Base-by-base conservation (phyloP, 192 early-diverging fungal species). In the Cetraspora pellucida region DNA sequence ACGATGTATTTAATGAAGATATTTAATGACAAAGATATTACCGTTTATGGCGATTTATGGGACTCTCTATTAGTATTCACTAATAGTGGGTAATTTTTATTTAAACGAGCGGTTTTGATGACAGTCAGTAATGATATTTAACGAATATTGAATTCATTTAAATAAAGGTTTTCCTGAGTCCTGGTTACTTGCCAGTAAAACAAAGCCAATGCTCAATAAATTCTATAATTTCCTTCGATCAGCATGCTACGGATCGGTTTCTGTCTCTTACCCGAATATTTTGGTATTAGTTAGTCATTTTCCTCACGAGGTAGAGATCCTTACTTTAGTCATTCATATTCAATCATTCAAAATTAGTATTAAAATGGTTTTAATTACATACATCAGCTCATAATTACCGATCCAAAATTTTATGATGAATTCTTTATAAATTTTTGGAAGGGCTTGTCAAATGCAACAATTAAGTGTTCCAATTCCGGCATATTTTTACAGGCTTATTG, bases 21-120 rank as follows among this genome's bases (percentile, higher is more conserved):
- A 37, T 94, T 98, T 79, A 79, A 77, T 1, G 95, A 98, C 68
- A 90, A 87, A 82, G 93, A 95, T 23, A 69, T 85, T 0, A 82
- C 86, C 4, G 91, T 87, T 23, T 92, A 95, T 70, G 82, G 87
- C 7, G 93, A 94, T 27, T 83, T 98, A 79, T 97, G 96, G 95
- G 94, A 97, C 74, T 84, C 97, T 9, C 78, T 97, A 9, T 81
- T 97, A 68, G 74, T 95, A 11, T 83, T 93, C 27, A 94, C 92
- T 2, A 93, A 90, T 68, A 69, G 84, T 85, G 77, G 67, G 47
- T 25, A 10, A 8, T 21, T 58, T 59, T 37, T 37, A 37, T 7
- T 37, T 37, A 37, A 37, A 37, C 7, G 7, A 1, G 7, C 37
- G 7, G 37, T 37, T 37, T 37, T 37, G 7, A 37, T 37, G 37